phyloP scores from a whole-genome alignment of 2,329 filamentous ascomycete genomes.

The Botryosphaeria dothidea region DNA sequence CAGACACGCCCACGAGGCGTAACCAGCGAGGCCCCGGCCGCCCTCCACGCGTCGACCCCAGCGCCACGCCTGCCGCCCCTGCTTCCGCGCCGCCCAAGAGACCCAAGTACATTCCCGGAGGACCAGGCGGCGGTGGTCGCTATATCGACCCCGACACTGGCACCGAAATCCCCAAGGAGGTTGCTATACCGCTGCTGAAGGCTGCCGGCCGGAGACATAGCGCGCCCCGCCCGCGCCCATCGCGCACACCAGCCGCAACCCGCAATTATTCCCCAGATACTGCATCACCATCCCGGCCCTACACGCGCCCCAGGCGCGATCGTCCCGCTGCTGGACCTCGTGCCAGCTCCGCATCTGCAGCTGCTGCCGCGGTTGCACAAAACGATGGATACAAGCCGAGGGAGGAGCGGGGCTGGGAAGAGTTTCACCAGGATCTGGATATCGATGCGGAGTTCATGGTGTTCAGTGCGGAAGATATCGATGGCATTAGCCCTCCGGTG shows the following conservation, averaged over 20 bases:
- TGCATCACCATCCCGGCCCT: constrained; percentile 33
- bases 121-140: constrained; percentile 80
- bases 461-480: constrained; percentile 80
- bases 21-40: constrained; percentile 18
- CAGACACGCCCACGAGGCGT: constrained; percentile 17
- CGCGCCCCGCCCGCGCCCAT: constrained; percentile 16
- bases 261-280: constrained; percentile 33
- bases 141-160: constrained; percentile 72
- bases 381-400: constrained; percentile 96
- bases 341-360: constrained; percentile 79
- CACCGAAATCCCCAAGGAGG: constrained; percentile 44
- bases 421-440: constrained; percentile 94
- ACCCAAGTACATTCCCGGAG: constrained; percentile 75
- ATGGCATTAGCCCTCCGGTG: constrained; percentile 60
- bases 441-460: constrained; percentile 79
- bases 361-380: constrained; percentile 83
- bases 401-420: constrained; percentile 95
- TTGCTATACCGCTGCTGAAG: constrained; percentile 19
- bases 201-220: constrained; percentile 16
- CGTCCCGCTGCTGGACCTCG: constrained; percentile 59
- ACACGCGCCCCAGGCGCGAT: constrained; percentile 41
- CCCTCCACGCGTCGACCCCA: constrained; percentile 13
- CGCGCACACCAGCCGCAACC: constrained; percentile 49
- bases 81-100: constrained; percentile 47
- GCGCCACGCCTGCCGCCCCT: constrained; percentile 26